A percentile compares a stretch with the other conserved stretches of the same genome.
These are phyloP conservation scores for Alternaria triticimaculans DNA, from an alignment of 2,329 filamentous ascomycete species.

Conservation along the genomic window DNA sequence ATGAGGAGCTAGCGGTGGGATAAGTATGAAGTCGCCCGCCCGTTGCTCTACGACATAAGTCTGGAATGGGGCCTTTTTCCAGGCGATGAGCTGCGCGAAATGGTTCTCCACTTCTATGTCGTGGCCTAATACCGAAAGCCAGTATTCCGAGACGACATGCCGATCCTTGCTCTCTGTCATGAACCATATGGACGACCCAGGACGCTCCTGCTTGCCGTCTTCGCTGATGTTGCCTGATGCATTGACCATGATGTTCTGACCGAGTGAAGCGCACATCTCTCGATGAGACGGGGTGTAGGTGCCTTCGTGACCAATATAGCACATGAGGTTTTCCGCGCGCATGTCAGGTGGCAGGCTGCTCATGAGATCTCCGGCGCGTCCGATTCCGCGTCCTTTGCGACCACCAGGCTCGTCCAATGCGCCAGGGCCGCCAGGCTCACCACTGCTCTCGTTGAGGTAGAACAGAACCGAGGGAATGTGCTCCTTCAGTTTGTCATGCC, in stretches of 20 bases:
- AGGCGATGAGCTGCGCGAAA: constrained; percentile 93
- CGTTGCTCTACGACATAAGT: constrained; percentile 93
- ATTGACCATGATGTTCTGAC: constrained; percentile 98
- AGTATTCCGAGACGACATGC: constrained; percentile 89
- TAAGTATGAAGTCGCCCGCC: constrained; percentile 88
- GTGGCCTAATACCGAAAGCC: constrained; percentile 88
- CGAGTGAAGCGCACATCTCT: constrained; percentile 96
- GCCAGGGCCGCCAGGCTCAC: constrained; percentile 62
- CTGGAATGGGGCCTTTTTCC: constrained; percentile 92
- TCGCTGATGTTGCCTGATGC: constrained; percentile 71
- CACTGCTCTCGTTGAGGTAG: constrained; percentile 85
- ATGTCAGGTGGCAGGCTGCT: constrained; percentile 84
- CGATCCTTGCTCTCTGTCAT: constrained; percentile 98
- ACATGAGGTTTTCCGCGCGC: constrained; percentile 97
- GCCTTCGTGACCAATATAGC: constrained; percentile 95
- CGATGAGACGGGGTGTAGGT: constrained; percentile 95
- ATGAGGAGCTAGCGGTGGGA: constrained; percentile 91
- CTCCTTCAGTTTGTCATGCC: constrained; percentile 79
- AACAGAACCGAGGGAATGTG: constrained; percentile 83
- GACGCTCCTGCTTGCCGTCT: constrained; percentile 72
- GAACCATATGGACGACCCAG: constrained; percentile 95
- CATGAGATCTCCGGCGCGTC: constrained; percentile 89
- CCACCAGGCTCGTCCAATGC: constrained; percentile 58
- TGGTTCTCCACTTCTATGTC: constrained; percentile 97
- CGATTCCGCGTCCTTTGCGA: constrained; percentile 64